Percentiles rank a stretch among this genome's conserved stretches.
Conservation (phyloP, 352 stramenopile genomes). For the Pythium oligandrum region DNA sequence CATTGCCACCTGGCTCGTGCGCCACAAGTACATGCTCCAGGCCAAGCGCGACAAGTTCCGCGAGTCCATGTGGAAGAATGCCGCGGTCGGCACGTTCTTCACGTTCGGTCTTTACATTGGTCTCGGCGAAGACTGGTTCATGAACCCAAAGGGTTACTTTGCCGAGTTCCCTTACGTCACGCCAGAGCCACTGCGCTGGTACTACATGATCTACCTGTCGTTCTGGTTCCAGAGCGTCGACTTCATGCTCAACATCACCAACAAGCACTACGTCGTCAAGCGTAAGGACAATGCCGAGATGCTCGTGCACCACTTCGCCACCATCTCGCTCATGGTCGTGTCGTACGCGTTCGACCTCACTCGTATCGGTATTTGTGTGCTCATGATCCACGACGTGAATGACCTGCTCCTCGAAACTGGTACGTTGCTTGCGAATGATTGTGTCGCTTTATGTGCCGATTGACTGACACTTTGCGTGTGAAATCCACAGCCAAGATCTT, state of each 20-base stretch:
- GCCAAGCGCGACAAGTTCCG: conserved; percentile 81
- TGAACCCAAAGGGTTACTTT: conserved; percentile 69
- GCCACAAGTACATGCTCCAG: conserved; percentile 30
- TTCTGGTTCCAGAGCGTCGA: conserved; percentile 83
- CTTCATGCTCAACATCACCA: conserved; percentile 81
- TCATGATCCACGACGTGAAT: conserved; percentile 83
- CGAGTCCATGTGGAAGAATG: conserved; percentile 83
- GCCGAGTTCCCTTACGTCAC: conserved; percentile 40
- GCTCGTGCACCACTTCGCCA: conserved; percentile 74
- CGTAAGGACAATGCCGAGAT: conserved; percentile 82
- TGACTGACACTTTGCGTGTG: conserved; percentile 4
- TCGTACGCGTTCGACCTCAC: conserved; percentile 72
- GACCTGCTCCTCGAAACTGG: conserved; percentile 68
- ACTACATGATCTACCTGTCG: conserved; percentile 84
- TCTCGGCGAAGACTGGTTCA: conserved; percentile 62
- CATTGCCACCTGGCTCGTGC: conserved; percentile 35
- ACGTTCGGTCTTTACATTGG: conserved; percentile 55
- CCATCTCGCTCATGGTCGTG: conserved; percentile 74
- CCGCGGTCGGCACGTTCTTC: conserved; percentile 59
- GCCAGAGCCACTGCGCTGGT: conserved; percentile 59
- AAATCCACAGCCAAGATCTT: conserved; percentile 61
- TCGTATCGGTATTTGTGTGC: conserved; percentile 63
- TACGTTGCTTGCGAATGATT: conserved; percentile 17
- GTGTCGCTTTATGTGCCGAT: conserved; percentile 1
- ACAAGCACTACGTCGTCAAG: conserved; percentile 79